Percentiles rank a stretch among this genome's conserved stretches.
These are phyloP conservation scores for Ensete glaucum DNA, from an alignment of 176 grass and related monocot species.

Conservation along the genomic window DNA sequence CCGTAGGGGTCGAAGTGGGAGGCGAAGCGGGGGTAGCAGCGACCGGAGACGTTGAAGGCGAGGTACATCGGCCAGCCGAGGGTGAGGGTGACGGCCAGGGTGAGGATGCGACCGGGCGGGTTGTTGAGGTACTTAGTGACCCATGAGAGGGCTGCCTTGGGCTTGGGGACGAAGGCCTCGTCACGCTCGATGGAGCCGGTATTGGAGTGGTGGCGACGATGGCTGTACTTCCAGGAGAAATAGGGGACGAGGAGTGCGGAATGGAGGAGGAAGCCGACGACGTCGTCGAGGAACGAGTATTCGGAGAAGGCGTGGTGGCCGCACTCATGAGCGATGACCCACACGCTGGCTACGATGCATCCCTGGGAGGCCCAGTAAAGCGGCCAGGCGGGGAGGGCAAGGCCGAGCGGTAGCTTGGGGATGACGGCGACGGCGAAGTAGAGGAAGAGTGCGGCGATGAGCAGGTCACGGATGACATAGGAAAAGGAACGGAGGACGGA, in stretches of 20 bases:
- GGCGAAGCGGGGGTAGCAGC: conserved; percentile 15
- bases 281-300: conserved; percentile 17
- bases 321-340: conserved; percentile 20
- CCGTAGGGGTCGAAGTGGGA: conserved; percentile 12
- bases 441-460: conserved; percentile 4
- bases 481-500: conserved; percentile 17
- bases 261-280: conserved; percentile 17
- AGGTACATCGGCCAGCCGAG: conserved; percentile 16
- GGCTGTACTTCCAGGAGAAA: conserved; percentile 20
- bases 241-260: conserved; percentile 13
- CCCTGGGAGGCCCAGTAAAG: conserved; percentile 16
- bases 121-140: conserved; percentile 6
- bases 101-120: conserved; percentile 14
- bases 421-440: conserved; percentile 13
- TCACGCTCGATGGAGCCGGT: conserved; percentile 11
- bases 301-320: conserved; percentile 28
- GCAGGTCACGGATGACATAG: conserved; percentile 14
- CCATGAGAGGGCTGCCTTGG: not conserved
- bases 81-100: not conserved
- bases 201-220: conserved; percentile 19
- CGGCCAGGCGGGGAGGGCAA: conserved; percentile 1
- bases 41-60: conserved; percentile 21
- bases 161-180: conserved; percentile 20
- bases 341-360: conserved; percentile 8
- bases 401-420: not conserved